Percentiles rank a stretch among this genome's conserved stretches.
These are phyloP conservation scores for Neurospora sp. DNA, from an alignment of 2,329 filamentous ascomycete species.

Conservation along the genomic window DNA sequence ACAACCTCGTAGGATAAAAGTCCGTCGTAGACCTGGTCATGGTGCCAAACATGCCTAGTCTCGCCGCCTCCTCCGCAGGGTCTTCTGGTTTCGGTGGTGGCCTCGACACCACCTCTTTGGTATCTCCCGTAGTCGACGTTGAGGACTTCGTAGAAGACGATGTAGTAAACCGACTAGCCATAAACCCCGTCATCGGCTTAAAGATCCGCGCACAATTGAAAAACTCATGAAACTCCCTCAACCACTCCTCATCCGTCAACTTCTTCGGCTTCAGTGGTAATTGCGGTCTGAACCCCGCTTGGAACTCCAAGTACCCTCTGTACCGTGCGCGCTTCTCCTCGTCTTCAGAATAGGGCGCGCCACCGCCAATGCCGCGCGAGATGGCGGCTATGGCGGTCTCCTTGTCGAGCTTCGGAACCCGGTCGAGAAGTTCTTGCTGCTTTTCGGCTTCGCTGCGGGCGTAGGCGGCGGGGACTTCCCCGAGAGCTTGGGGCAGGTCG, in stretches of 20 bases:
- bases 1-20: conserved; percentile 71
- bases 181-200: conserved; percentile 81
- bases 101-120: too few relatives aligned
- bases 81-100: conserved; percentile 53
- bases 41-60: conserved; percentile 82
- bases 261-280: conserved; percentile 39
- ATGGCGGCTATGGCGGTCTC: conserved; percentile 60
- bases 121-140: too few relatives aligned
- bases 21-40: conserved; percentile 65
- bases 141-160: too few relatives aligned
- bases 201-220: conserved; percentile 60
- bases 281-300: conserved; percentile 50
- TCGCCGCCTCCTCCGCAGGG: conserved; percentile 77
- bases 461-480: conserved; percentile 61
- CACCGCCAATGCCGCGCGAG: conserved; percentile 52
- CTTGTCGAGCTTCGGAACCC: conserved; percentile 56
- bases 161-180: conserved; percentile 85
- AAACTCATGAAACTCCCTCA: conserved; percentile 72
- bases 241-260: conserved; percentile 60
- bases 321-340: conserved; percentile 73
- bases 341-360: conserved; percentile 76
- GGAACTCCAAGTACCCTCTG: conserved; percentile 67
- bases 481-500: conserved; percentile 67
- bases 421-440: conserved; percentile 45
- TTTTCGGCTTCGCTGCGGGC: conserved; percentile 54